These are phyloP conservation scores for Malbranchea cinnamomea DNA, from an alignment of 2,329 filamentous ascomycete genomes.

Conservation along the genomic window DNA sequence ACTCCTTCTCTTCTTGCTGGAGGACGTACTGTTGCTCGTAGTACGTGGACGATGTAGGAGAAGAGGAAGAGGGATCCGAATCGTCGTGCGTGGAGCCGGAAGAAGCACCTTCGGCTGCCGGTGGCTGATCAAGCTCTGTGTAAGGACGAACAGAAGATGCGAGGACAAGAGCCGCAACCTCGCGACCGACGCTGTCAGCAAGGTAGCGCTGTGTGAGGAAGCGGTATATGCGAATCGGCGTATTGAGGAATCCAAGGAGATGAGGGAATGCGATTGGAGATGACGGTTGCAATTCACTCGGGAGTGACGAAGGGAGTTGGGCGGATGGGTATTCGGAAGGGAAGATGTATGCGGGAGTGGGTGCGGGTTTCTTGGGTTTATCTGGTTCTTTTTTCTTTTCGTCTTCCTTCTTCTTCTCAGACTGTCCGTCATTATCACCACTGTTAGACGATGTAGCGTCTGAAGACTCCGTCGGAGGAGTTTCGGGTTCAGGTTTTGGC, in stretches of 20 bases:
- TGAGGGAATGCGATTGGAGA: slow-evolving; percentile 67
- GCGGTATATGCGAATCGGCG: slow-evolving; percentile 68
- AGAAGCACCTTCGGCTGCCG: slow-evolving; percentile 14
- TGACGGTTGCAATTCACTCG: slow-evolving; percentile 57
- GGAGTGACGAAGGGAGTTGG: slow-evolving; percentile 48
- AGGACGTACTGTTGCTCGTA: slow-evolving; percentile 54
- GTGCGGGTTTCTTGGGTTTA: slow-evolving; percentile 37
- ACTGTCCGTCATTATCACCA: slow-evolving; percentile 17
- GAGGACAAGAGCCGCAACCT: slow-evolving; percentile 75
- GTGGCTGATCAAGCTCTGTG: slow-evolving; percentile 14
- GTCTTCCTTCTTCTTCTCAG: slow-evolving; percentile 33
- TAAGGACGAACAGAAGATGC: slow-evolving; percentile 29
- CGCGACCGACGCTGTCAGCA: slow-evolving; percentile 76
- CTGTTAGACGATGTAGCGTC: slow-evolving; percentile 3
- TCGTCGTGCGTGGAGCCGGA: slow-evolving; percentile 9
- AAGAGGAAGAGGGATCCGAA: slow-evolving; percentile 28
- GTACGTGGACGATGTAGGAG: slow-evolving; percentile 20
- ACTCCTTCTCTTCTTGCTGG: slow-evolving; percentile 58
- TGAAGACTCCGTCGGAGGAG: slow-evolving; percentile 10
- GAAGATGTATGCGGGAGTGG: slow-evolving; percentile 60
- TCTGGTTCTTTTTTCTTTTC: slow-evolving; percentile 30
- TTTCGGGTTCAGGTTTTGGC: slow-evolving; percentile 14
- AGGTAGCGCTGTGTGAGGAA: slow-evolving; percentile 70
- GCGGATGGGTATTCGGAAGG: slow-evolving; percentile 56
- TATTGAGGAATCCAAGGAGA: slow-evolving; percentile 82